Base-by-base conservation (phyloP, 2,329 filamentous ascomycete species). In the Aspergillus ruber region DNA sequence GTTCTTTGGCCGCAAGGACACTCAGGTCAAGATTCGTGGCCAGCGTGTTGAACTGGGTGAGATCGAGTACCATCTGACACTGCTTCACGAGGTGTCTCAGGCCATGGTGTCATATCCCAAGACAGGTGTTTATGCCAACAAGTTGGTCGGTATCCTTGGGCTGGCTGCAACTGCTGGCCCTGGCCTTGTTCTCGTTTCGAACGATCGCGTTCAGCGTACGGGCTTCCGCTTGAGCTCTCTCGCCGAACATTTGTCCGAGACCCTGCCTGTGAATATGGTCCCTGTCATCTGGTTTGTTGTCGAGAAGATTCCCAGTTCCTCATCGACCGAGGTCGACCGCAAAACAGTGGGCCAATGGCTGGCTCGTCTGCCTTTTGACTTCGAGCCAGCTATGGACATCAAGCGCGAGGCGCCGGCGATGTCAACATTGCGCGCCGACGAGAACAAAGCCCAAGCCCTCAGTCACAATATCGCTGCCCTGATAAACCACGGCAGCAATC, bases 241-340 rank as follows among this genome's bases (percentile, higher is more conserved):
- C 3, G 40, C 48, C 13, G 36, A 43, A 17, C 35, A 42, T 41
- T 25, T 53, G n/a, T 44, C 46, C 6, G 63, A 69, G 43, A 62
- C 64, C 10, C 59, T 73, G 17, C 62, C 68, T 12, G 63, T 66
- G 6, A 66, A 67, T 50, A 63, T 70, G 61, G 51, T 67, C 6
- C 68, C 70, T 1, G 65, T 59, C 15, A 57, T 62, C 4, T 73
- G 70, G 48, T 52, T 72, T 7, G 52, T 66, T 6, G 55, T 73
- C 7, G 61, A 67, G 25, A 62, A 59, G 33, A 46, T 73, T 10
- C 66, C 68, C 1, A 49, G 52, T 29, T 53, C 48, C 6, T 50
- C 53, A 0, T 50, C 45, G 5, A 56, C 50, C 4, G 47, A 61
- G 21, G 46, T 64, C 5, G 63, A 70, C 48, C 67, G 58, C 20